Percentiles rank a stretch among this genome's conserved stretches.
These are phyloP conservation scores for Aspergillus oerlinghausenensis DNA, from an alignment of 2,329 filamentous ascomycete species.

Conservation along the genomic window DNA sequence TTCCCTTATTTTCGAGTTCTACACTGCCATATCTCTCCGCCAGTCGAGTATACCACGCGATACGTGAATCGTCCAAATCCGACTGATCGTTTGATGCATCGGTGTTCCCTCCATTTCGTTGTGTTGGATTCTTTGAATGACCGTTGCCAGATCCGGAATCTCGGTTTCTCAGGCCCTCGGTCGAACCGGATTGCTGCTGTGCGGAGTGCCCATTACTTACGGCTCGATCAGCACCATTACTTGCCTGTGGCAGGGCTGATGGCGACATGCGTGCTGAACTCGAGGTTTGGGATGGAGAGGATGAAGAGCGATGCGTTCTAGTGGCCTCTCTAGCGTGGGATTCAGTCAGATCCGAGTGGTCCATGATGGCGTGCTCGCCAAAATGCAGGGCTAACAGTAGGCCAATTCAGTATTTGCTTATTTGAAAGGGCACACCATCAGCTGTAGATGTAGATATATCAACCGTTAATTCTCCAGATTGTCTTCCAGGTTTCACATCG, in stretches of 20 bases:
- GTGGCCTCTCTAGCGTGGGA: conserved; percentile 16
- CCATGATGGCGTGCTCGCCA: conserved; percentile 33
- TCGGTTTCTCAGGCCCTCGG: conserved; percentile 17
- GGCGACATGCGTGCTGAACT: conserved; percentile 19
- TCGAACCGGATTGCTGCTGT: conserved; percentile 31
- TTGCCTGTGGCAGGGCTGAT: conserved; percentile 12
- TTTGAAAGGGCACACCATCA: background rate
- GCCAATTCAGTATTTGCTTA: background rate
- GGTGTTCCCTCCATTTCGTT: conserved; percentile 3
- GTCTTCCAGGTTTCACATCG: background rate
- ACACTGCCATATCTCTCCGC: conserved; percentile 58
- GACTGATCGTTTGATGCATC: conserved; percentile 3
- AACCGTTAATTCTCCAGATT: background rate
- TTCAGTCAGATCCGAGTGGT: conserved; percentile 24
- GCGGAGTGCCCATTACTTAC: conserved; percentile 19
- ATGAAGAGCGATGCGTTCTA: conserved; percentile 20
- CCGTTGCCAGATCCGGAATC: conserved; percentile 9
- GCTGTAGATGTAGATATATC: background rate
- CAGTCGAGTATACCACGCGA: conserved; percentile 45
- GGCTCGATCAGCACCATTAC: conserved; percentile 32
- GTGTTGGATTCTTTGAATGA: conserved; percentile 7
- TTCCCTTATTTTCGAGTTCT: conserved; percentile 63
- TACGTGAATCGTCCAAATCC: conserved; percentile 13
- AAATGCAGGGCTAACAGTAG: conserved; percentile 4
- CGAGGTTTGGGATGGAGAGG: conserved; percentile 11